These are phyloP conservation scores for Floccularia luteovirens DNA, from an alignment of 768 basidiomycete species.

Conservation along the genomic window DNA sequence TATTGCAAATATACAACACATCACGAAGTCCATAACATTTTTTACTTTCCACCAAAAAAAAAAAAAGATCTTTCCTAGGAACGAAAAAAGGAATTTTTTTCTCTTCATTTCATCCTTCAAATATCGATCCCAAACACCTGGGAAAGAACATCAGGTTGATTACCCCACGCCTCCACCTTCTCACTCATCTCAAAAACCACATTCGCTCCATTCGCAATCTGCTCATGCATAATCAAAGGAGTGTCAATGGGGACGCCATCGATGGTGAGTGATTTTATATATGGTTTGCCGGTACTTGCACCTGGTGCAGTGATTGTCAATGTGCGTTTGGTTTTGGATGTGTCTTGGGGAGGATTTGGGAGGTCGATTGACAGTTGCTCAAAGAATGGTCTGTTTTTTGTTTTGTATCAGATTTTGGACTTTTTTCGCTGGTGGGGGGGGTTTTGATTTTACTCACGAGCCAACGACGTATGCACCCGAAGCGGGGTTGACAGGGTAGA, in stretches of 20 bases:
- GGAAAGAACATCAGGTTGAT: too few species aligned
- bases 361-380: slow-evolving; percentile 48
- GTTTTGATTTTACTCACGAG: slow-evolving; percentile 50
- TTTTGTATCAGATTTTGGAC: not conserved
- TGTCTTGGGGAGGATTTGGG: slow-evolving; percentile 24
- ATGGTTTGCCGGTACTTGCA: slow-evolving; percentile 50
- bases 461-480: slow-evolving; percentile 72
- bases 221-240: slow-evolving; percentile 53
- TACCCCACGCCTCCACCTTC: slow-evolving; percentile 23
- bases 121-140: too few species aligned
- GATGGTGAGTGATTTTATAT: slow-evolving; percentile 50
- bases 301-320: slow-evolving; percentile 50
- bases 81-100: too few species aligned
- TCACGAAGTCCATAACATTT: too few species aligned
- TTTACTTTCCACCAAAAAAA: too few species aligned
- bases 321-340: slow-evolving; percentile 9
- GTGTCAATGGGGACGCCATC: slow-evolving; percentile 35
- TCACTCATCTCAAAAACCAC: slow-evolving; percentile 63
- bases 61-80: too few species aligned
- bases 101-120: too few species aligned
- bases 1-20: too few species aligned
- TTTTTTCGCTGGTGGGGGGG: not conserved
- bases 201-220: slow-evolving; percentile 49
- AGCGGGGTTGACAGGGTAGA: slow-evolving; percentile 80
- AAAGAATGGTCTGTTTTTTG: slow-evolving; percentile 45